Conservation (phyloP, 1,284 basidiomycete species). For the Laetiporus sulphureus region DNA sequence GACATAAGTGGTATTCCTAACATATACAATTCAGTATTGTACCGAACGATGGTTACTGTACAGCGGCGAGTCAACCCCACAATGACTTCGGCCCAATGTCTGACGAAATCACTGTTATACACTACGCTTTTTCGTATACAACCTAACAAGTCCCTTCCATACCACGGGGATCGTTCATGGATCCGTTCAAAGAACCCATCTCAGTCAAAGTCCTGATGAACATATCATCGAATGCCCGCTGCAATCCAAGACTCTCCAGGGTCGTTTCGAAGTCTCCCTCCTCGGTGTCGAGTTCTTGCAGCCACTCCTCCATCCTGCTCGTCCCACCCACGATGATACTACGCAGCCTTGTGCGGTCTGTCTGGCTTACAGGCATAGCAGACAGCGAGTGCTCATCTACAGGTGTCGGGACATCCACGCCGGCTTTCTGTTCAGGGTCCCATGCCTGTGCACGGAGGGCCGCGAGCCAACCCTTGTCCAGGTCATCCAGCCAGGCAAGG, state of each 20-base stretch:
- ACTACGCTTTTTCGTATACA: not conserved
- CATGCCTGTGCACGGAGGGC: slow-evolving; percentile 57
- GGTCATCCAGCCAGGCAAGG: slow-evolving; percentile 58
- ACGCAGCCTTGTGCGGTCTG: slow-evolving; percentile 57
- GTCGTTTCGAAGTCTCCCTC: slow-evolving; percentile 17
- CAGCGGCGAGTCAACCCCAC: too few species aligned
- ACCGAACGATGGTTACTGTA: not conserved
- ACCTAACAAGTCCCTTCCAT: slow-evolving; percentile 23
- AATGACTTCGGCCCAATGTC: too few species aligned
- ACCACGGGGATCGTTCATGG: slow-evolving; percentile 19
- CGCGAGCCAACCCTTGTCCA: slow-evolving; percentile 65
- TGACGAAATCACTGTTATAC: too few species aligned
- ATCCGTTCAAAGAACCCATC: slow-evolving; percentile 36
- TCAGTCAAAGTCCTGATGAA: slow-evolving; percentile 52
- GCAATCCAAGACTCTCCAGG: slow-evolving; percentile 44
- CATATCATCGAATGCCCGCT: slow-evolving; percentile 54
- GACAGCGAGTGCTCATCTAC: slow-evolving; percentile 24
- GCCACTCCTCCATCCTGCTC: slow-evolving; percentile 61
- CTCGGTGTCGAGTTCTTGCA: slow-evolving; percentile 29
- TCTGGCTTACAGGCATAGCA: slow-evolving; percentile 49
- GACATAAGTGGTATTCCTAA: not conserved
- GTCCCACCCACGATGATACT: slow-evolving; percentile 58
- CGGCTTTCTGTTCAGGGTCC: slow-evolving; percentile 42
- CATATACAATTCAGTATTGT: not conserved
- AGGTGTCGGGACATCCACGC: slow-evolving; percentile 39